Base-by-base conservation (phyloP, 225 moss, liverwort and hornwort genomes). In the Pleurozium schreberi region DNA sequence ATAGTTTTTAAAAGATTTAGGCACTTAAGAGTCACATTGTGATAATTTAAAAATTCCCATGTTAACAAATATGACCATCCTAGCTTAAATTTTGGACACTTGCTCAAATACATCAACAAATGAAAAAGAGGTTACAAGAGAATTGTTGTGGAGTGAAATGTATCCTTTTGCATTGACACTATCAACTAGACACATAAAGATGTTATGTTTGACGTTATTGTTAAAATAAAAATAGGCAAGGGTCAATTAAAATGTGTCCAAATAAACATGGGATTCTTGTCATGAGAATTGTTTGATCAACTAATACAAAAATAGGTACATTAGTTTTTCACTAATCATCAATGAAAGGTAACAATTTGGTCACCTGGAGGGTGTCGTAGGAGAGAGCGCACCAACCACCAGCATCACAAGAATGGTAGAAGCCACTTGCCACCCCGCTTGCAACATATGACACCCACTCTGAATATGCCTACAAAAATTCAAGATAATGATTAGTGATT, bases 371-470 rank as follows among this genome's bases (percentile, higher is more conserved):
- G 45, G 98, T 97, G 73, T 94, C 93, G 43, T 93, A 99, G 8
- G 96, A 93, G 68, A 99, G 90, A 82, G 91, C 96, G 27, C 98
- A 99, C 97, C 96, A 99, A 76, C 98, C 98, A 50, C 98, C 97
- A 27, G 96, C 95, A 92, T 99, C 98, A 93, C 98, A 99, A 43
- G 96, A 97, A 91, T 99, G 97, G 83, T 99, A 99, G 65, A 97
- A 87, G 55, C 94, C 96, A 80, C 98, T 99, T 31, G 96, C 36
- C 74, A 93, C 84, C 18, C 98, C 97, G 86, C 97, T 96, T 36
- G 96, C 89, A 63, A 92, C 92, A 90, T 92, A 99, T 5, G 94
- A 88, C 66, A 99, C 93, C 97, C 96, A 99, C 86, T 99, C 98
- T 15, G 98, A 96, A 87, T 95, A 96, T 23, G 92, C 94, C 98